Percentiles rank a stretch among this genome's conserved stretches.
Evolutionary conservation across 148 eudicot species (phyloP).

Genomic region (Rhododendron ferrugineum): DNA sequence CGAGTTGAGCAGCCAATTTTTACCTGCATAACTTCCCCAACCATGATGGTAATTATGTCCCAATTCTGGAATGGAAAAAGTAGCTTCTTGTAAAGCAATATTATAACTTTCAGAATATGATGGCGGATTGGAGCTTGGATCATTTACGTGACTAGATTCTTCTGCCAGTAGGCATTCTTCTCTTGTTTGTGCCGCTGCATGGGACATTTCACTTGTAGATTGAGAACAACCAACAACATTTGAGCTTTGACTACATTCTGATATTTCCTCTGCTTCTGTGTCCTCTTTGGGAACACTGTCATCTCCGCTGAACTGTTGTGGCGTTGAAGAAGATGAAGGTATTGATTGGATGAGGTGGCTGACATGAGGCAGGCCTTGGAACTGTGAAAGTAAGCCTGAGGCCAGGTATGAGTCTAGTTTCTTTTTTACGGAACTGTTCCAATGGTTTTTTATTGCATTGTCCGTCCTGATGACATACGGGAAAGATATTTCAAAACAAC

Average conservation of each 20-base stretch:
- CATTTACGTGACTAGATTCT: conserved; percentile 37
- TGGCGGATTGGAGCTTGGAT: conserved; percentile 35
- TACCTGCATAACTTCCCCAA: conserved; percentile 26
- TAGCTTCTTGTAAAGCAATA: conserved; percentile 33
- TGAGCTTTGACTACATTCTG: conserved; percentile 73
- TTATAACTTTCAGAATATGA: conserved; percentile 40
- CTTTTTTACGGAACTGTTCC: conserved; percentile 98
- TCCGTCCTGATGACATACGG: conserved; percentile 62
- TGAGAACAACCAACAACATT: conserved; percentile 45
- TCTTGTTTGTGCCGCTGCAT: conserved; percentile 25
- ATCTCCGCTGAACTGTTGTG: conserved; percentile 35
- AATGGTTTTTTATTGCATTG: conserved; percentile 95
- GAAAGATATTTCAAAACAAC: conserved; percentile 19
- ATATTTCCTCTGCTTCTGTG: conserved; percentile 57
- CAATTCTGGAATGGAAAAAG: conserved; percentile 41
- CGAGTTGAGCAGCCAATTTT: conserved; percentile 34
- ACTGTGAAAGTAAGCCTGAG: conserved; percentile 80
- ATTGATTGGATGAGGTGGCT: conserved; percentile 41
- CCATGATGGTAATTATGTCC: conserved; percentile 40
- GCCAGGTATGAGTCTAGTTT: conserved; percentile 76
- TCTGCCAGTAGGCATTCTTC: conserved; percentile 42
- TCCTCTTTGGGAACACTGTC: conserved; percentile 40
- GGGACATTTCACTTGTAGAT: conserved; percentile 45
- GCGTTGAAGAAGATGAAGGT: conserved; percentile 30
- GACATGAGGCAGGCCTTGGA: conserved; percentile 54